These are phyloP conservation scores for Condylostoma magnum DNA, from an alignment of 169 alveolate genomes.

Conservation along the genomic window DNA sequence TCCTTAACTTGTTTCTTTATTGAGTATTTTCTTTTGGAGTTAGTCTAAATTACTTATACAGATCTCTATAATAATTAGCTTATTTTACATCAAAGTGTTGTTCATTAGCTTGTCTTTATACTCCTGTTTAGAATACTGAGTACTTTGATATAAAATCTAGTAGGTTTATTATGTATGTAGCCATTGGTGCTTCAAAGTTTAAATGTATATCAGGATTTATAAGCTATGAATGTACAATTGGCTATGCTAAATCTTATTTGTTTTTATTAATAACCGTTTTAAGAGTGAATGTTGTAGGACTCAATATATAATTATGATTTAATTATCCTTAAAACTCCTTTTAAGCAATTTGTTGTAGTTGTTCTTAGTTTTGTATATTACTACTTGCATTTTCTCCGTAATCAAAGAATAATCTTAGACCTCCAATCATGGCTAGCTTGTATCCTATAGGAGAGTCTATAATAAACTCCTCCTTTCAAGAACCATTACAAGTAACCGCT, in stretches of 20 bases:
- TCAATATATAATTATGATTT: conserved; percentile 10
- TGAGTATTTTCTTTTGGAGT: no score
- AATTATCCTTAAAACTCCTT: neutral
- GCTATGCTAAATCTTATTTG: neutral
- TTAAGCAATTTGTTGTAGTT: neutral
- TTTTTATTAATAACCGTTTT: conserved; percentile 19
- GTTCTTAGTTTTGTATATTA: neutral
- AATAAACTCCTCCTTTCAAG: conserved; percentile 30
- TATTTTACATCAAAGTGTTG: neutral
- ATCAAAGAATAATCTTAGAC: conserved; percentile 34
- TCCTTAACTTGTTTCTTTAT: no score
- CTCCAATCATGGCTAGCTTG: conserved; percentile 28
- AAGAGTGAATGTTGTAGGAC: neutral
- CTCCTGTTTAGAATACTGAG: neutral
- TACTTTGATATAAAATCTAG: neutral
- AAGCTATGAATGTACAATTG: neutral
- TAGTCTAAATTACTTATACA: no score
- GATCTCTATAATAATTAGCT: no score
- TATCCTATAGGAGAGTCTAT: conserved; percentile 28
- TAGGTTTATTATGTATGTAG: conserved; percentile 4
- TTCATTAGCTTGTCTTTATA: neutral
- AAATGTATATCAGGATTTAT: neutral
- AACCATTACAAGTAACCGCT: conserved; percentile 32
- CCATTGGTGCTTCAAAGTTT: neutral
- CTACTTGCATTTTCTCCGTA: neutral